Percentiles rank a stretch among this genome's conserved stretches.
Evolutionary conservation across 2,329 filamentous ascomycete species (phyloP).

Genomic region (Aspergillus neoniger): DNA sequence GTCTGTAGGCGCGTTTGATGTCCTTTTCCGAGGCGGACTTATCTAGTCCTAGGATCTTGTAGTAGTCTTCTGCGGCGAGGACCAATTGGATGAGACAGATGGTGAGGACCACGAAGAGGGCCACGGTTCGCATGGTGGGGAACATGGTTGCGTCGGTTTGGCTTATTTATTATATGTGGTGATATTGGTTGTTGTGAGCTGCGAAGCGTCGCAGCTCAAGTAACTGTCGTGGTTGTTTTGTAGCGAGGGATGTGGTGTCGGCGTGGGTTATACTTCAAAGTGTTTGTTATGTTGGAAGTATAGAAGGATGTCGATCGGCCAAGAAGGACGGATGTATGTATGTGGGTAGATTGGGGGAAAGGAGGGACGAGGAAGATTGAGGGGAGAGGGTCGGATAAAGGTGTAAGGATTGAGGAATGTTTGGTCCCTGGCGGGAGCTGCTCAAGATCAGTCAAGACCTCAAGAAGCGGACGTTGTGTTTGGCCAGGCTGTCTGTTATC

Average conservation of each 20-base stretch:
- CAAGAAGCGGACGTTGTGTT: constrained; percentile 13
- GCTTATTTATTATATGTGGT: neutral
- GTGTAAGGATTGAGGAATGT: neutral
- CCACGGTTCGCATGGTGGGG: constrained; percentile 37
- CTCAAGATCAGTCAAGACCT: constrained; percentile 25
- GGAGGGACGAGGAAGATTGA: neutral
- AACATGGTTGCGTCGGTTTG: constrained; percentile 2
- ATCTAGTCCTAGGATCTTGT: constrained; percentile 76
- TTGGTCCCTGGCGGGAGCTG: neutral
- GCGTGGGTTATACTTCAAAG: neutral
- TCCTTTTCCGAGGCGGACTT: constrained; percentile 80
- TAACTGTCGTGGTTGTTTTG: neutral
- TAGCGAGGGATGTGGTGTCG: neutral
- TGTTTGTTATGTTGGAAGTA: neutral
- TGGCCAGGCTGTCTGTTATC: constrained; percentile 5
- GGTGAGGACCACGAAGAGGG: constrained; percentile 35
- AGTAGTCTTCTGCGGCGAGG: constrained; percentile 50
- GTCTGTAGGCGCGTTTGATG: constrained; percentile 90
- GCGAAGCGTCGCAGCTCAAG: neutral
- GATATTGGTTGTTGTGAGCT: neutral
- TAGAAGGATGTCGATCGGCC: neutral
- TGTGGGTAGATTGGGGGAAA: neutral
- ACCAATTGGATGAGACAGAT: constrained; percentile 42
- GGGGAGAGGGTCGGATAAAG: neutral
- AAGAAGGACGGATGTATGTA: neutral